Evolutionary conservation across 768 basidiomycete genomes (phyloP), one percentile per base, ranked within the genome.

Genomic region (Agaricus blazei): DNA sequence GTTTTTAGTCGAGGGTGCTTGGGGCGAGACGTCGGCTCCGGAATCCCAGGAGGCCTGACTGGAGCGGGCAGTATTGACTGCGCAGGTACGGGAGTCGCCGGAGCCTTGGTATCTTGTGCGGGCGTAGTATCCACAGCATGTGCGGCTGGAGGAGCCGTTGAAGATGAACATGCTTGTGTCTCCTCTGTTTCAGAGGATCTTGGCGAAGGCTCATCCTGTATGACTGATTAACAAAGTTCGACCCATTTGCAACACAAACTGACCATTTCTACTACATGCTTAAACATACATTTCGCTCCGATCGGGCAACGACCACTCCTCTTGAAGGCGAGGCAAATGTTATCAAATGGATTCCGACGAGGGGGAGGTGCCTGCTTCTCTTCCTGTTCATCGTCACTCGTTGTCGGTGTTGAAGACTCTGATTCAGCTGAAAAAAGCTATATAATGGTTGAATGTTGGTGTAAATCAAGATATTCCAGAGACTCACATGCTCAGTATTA

Each of bases 1-100:
- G 40, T 58, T 12, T 34, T 55, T 2, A 59, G 64, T 23, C 60
- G 63, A 9, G 59, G 45, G n/a, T 59, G 46, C 9, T 54, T 44
- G 24, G 45, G 12, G 4, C 15, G 34, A 41, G 15, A 23, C 14
- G 41, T 26, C 14, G 19, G 4, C 3, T 31, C 42, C 26, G 26
- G 36, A 14, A 14, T 51, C 37, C 34, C 52, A 11, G 43, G n/a
- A 11, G 46, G 34, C 11, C 15, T 14, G 4, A 54, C 37, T 23
- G 53, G 53, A 44, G 51, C n/a, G 6, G 15, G 11, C 28, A 14
- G n/a, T 14, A 12, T 36, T 2, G 51, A 23, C 24, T 31, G 24
- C 2, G 9, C 9, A n/a, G 51, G 51, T 15, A 9, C 28, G 15
- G 19, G 28, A 52, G 42, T 5, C 14, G 24, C 14, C 11, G 23